phyloP scores from a whole-genome alignment of 2,329 filamentous ascomycete species.

The Aaosphaeria pasadenensis region DNA sequence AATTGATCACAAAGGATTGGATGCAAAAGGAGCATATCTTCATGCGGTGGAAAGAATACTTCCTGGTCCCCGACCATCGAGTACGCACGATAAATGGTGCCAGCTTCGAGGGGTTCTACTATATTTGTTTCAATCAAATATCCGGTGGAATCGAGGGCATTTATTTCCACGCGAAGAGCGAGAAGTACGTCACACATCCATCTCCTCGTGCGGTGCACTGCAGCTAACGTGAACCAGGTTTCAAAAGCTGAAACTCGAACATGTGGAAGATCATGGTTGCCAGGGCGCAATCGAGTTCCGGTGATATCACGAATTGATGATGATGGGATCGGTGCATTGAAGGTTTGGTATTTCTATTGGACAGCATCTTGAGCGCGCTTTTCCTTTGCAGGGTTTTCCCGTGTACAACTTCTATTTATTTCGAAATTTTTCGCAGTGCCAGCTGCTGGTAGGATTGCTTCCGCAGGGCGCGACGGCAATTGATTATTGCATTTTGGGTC shows the following conservation, averaged over 20 bases:
- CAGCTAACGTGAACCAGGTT: conserved; percentile 56
- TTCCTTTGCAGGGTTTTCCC: conserved; percentile 16
- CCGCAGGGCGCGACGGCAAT: conserved; percentile 24
- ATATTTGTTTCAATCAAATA: conserved; percentile 96
- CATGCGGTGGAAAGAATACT: conserved; percentile 99
- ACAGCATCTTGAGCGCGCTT: conserved; percentile 23
- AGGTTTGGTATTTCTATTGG: conserved; percentile 14
- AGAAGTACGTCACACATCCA: conserved; percentile 67
- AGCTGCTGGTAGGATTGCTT: not conserved
- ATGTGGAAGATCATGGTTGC: conserved; percentile 81
- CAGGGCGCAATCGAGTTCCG: conserved; percentile 86
- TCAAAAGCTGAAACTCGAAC: conserved; percentile 87
- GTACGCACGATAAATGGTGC: conserved; percentile 89
- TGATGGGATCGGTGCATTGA: conserved; percentile 11
- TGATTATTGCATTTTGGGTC: conserved; percentile 8
- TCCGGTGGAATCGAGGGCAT: conserved; percentile 85
- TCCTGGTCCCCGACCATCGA: conserved; percentile 90
- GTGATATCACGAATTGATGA: conserved; percentile 48
- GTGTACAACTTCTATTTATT: conserved; percentile 12
- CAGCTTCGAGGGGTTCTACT: conserved; percentile 98
- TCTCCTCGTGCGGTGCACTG: not conserved
- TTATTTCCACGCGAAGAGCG: conserved; percentile 97
- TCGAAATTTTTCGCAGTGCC: not conserved
- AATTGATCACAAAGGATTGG: conserved; percentile 64
- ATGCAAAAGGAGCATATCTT: conserved; percentile 85